Evolutionary conservation across 306 rosid species (phyloP).

Genomic region (Dicorynia guianensis): DNA sequence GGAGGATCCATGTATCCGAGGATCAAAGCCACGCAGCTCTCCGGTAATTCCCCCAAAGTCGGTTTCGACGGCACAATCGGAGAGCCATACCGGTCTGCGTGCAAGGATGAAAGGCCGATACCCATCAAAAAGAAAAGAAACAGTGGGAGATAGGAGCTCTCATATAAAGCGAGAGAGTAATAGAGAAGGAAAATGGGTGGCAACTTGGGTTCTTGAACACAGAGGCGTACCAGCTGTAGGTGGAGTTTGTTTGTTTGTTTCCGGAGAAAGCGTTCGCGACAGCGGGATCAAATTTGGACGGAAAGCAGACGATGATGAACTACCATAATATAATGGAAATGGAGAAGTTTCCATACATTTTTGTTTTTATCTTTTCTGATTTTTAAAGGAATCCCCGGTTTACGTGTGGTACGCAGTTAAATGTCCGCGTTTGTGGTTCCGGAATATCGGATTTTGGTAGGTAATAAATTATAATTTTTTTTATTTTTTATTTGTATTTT

Average conservation of each 20-base stretch:
- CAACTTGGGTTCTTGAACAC: slow-evolving; percentile 1
- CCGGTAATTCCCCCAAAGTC: slow-evolving; percentile 72
- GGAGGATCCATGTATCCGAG: slow-evolving; percentile 61
- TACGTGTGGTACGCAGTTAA: too few species aligned
- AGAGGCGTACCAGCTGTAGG: background rate
- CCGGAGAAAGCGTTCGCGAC: slow-evolving; percentile 37
- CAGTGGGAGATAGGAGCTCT: background rate
- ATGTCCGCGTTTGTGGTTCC: too few species aligned
- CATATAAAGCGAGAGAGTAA: background rate
- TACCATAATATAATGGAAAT: too few species aligned
- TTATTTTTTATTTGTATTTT: too few species aligned
- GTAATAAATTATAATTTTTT: too few species aligned
- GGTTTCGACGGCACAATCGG: slow-evolving; percentile 39
- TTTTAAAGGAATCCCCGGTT: too few species aligned
- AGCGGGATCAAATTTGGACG: slow-evolving; percentile 46
- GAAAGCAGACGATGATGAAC: slow-evolving; percentile 16
- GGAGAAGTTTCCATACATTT: too few species aligned
- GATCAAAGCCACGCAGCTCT: slow-evolving; percentile 71
- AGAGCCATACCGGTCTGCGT: slow-evolving; percentile 39
- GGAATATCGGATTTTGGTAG: too few species aligned
- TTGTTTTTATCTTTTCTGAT: too few species aligned
- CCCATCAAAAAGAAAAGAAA: slow-evolving; percentile 50
- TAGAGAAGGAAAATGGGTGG: slow-evolving; percentile 21
- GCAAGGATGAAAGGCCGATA: slow-evolving; percentile 42
- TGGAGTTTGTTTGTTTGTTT: slow-evolving; percentile 40